Percentiles rank a stretch among this genome's conserved stretches.
These are phyloP conservation scores for Tulasnella sp. DNA, from an alignment of 768 basidiomycete genomes.

Conservation along the genomic window DNA sequence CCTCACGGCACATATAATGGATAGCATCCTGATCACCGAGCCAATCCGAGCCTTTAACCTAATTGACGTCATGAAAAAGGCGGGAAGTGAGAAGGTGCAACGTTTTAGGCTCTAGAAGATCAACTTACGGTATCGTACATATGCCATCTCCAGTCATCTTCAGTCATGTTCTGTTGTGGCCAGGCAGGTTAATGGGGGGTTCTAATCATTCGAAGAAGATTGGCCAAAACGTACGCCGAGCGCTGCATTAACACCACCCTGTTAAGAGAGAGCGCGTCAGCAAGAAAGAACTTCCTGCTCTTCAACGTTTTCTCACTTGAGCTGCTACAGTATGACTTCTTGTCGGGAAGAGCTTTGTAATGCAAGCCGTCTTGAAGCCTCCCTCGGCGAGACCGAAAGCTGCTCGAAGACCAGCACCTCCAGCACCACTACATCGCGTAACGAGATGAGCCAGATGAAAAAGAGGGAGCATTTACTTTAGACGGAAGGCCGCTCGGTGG, in stretches of 20 bases:
- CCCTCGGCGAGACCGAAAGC: slow-evolving; percentile 98
- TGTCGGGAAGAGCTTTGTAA: slow-evolving; percentile 98
- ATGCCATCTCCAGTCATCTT: slow-evolving; percentile 99
- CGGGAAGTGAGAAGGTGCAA: slow-evolving; percentile 1
- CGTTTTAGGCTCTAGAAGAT: neutral
- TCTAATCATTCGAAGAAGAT: slow-evolving; percentile 29
- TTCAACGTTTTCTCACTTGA: slow-evolving; percentile 46
- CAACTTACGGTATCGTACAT: slow-evolving; percentile 86
- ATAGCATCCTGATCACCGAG: slow-evolving; percentile 99
- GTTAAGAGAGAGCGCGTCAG: slow-evolving; percentile 1
- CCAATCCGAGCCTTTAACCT: slow-evolving; percentile 99
- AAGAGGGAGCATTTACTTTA: neutral
- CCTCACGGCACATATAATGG: slow-evolving; percentile 99
- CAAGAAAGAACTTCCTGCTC: neutral
- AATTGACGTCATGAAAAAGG: slow-evolving; percentile 24
- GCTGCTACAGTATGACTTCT: slow-evolving; percentile 98
- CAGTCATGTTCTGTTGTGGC: slow-evolving; percentile 82
- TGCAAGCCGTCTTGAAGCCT: slow-evolving; percentile 97
- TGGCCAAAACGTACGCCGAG: slow-evolving; percentile 57
- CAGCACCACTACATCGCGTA: slow-evolving; percentile 64
- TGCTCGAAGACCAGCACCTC: slow-evolving; percentile 95
- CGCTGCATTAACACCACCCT: slow-evolving; percentile 98
- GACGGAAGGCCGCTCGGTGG: neutral
- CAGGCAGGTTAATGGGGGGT: slow-evolving; percentile 3
- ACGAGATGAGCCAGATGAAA: slow-evolving; percentile 20